Conservation (phyloP, 2,329 filamentous ascomycete genomes). For the Ophiocordyceps camponoti-floridani region DNA sequence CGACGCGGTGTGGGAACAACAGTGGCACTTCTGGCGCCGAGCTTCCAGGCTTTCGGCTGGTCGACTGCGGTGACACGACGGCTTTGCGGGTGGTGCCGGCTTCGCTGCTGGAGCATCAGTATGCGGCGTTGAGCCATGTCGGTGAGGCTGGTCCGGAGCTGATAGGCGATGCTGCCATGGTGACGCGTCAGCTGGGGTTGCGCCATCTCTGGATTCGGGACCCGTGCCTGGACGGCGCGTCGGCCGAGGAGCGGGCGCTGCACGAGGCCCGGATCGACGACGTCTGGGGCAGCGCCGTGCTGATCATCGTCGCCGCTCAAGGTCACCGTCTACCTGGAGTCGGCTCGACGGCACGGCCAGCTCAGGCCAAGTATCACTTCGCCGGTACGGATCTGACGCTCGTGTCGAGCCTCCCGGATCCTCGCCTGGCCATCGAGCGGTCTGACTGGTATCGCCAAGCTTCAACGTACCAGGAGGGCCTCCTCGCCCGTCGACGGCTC, state of each 20-base stretch:
- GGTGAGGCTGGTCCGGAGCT: constrained; percentile 12
- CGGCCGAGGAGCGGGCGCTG: constrained; percentile 8
- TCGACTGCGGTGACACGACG: constrained; percentile 15
- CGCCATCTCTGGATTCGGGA: constrained; percentile 20
- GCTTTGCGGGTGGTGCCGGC: constrained; percentile 10
- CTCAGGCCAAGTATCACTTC: constrained; percentile 14
- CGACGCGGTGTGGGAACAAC: constrained; percentile 12
- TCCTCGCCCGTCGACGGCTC: constrained; percentile 17
- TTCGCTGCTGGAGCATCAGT: constrained; percentile 11
- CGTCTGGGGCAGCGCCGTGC: constrained; percentile 15
- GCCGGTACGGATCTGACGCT: constrained; percentile 13
- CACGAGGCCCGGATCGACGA: constrained; percentile 19
- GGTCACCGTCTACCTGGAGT: constrained; percentile 17
- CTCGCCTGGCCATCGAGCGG: constrained; percentile 10
- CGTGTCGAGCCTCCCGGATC: constrained; percentile 14
- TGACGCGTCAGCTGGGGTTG: constrained; percentile 13
- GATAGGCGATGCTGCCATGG: constrained; percentile 13
- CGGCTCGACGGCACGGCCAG: constrained; percentile 8
- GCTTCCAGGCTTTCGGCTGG: constrained; percentile 13
- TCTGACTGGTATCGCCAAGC: constrained; percentile 17
- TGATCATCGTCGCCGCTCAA: constrained; percentile 22
- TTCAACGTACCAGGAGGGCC: constrained; percentile 21
- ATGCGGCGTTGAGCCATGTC: constrained; percentile 17
- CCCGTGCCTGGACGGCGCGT: constrained; percentile 13
- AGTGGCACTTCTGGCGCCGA: constrained; percentile 6